A percentile compares a stretch with the other conserved stretches of the same genome.
Conservation (phyloP, 2,329 filamentous ascomycete genomes). For the Myriosclerotinia duriaeana region DNA sequence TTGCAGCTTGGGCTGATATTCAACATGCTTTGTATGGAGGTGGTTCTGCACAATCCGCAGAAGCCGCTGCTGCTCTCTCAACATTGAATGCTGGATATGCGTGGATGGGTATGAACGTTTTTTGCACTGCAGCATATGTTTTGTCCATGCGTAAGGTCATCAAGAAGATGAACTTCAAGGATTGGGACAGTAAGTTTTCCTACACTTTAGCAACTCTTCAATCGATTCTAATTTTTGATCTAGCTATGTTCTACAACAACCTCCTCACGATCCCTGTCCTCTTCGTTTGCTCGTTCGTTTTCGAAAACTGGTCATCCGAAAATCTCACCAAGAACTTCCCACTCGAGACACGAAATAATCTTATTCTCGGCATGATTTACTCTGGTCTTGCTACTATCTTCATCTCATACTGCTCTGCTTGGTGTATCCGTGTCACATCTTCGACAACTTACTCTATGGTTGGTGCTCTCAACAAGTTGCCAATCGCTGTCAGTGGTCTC, state of each 20-base stretch:
- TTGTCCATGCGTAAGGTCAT: conserved; percentile 97
- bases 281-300: conserved; percentile 73
- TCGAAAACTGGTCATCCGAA: conserved; percentile 86
- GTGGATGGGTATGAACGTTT: conserved; percentile 97
- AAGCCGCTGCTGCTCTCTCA: conserved; percentile 73
- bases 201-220: not conserved
- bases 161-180: conserved; percentile 99
- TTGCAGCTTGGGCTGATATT: conserved; percentile 97
- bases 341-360: conserved; percentile 69
- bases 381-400: conserved; percentile 92
- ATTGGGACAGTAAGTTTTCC: conserved; percentile 85
- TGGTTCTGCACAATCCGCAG: conserved; percentile 42
- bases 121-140: conserved; percentile 88
- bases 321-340: conserved; percentile 92
- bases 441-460: conserved; percentile 99
- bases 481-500: conserved; percentile 86
- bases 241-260: conserved; percentile 99
- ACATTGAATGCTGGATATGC: conserved; percentile 93
- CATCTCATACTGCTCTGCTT: conserved; percentile 99
- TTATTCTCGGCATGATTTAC: conserved; percentile 87
- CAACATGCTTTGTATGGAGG: conserved; percentile 69
- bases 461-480: conserved; percentile 95
- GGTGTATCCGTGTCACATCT: conserved; percentile 96
- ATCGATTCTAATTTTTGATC: conserved; percentile 38
- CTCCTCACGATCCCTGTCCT: conserved; percentile 93